Evolutionary conservation across 2,329 filamentous ascomycete genomes (phyloP).

Genomic region (Cladophialophora exuberans): DNA sequence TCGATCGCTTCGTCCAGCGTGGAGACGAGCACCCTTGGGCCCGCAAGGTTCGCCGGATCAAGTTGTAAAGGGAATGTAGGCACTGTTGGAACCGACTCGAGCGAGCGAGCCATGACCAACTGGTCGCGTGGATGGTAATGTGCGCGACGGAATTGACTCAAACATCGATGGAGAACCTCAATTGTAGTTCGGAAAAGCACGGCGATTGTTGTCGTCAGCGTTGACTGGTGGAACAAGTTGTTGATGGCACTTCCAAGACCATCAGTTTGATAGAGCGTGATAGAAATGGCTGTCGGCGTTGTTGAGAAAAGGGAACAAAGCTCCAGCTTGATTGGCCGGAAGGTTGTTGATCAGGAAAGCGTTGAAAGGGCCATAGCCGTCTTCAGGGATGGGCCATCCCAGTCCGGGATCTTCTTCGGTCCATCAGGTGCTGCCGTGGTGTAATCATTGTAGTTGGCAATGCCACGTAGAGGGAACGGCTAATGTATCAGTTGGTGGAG

Average conservation of each 20-base stretch:
- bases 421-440: neutral
- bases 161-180: too few relatives aligned
- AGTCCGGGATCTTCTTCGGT: neutral
- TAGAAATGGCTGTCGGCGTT: neutral
- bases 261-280: neutral
- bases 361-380: constrained; percentile 6
- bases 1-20: constrained; percentile 6
- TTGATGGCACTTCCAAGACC: constrained; percentile 26
- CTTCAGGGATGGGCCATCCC: neutral
- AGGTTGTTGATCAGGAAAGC: neutral
- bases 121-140: too few relatives aligned
- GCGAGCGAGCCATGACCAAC: too few relatives aligned
- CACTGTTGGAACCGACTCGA: too few relatives aligned
- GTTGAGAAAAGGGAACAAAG: neutral
- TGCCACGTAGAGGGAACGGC: neutral
- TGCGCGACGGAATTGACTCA: too few relatives aligned
- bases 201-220: neutral
- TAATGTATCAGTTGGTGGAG: constrained; percentile 13
- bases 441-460: neutral
- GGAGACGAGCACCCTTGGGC: constrained; percentile 19
- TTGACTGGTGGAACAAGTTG: neutral
- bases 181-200: neutral
- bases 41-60: constrained; percentile 6
- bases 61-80: constrained; percentile 6
- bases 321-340: neutral